Evolutionary conservation across 345 rosid species (phyloP), one percentile per base, ranked within the genome.

Genomic region (Tarenaya hassleriana): DNA sequence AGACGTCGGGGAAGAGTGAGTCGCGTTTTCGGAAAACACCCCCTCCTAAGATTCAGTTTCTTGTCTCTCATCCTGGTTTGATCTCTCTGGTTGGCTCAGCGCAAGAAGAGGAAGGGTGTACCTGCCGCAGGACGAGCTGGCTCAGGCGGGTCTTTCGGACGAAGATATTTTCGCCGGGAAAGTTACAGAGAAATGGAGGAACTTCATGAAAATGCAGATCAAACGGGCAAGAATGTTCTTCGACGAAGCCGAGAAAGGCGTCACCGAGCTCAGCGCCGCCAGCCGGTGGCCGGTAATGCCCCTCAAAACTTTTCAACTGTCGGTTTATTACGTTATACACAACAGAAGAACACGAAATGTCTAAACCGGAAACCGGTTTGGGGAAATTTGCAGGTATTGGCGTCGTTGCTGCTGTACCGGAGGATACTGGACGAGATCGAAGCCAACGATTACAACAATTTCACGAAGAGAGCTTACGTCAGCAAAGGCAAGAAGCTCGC

Each of bases 191-290:
- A 88, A 82, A 48, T 85, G 95, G 97, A 70, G 92, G 55, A 75
- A 52, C 62, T 85, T 88, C 73, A 82, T 80, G 89, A 82, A 73
- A 71, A 69, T 72, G 68, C 97, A 88, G 69, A 84, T 82, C 20
- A 82, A 74, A 62, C 72, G 95, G 62, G 97, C 97, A 10, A 67
- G 85, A 71, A 82, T 72, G 88, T 88, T 88, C 72, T 85, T 88
- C 7, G 78, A 80, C 15, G 80, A 80, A 69, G 91, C 97, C 20
- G 95, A 88, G 73, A 80, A 79, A 62, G 96, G 94, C 4, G 85
- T 87, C 16, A 57, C 76, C 0, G 83, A 84, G 73, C 78, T 87
- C 52, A 82, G 63, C 49, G 71, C 73, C 2, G 86, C 87, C 6
- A 87, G 96, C 52, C 64, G 96, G 77, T 83, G 96, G 94, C 96